These are phyloP conservation scores for Pleurotus sapidus DNA, from an alignment of 768 basidiomycete genomes.

Conservation along the genomic window DNA sequence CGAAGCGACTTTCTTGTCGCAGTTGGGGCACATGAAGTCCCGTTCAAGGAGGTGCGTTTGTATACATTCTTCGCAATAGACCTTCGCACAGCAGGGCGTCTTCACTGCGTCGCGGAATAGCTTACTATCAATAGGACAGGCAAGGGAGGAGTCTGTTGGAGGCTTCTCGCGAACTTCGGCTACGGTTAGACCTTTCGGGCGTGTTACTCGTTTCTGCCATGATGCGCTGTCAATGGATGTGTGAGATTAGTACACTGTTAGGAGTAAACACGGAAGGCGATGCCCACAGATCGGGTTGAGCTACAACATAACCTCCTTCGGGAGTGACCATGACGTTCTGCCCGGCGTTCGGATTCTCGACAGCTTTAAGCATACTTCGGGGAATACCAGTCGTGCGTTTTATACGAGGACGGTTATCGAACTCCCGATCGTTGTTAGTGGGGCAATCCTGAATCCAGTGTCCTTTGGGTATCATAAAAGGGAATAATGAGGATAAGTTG, in stretches of 20 bases:
- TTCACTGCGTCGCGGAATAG: slow-evolving; percentile 93
- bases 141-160: slow-evolving; percentile 74
- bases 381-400: slow-evolving; percentile 99
- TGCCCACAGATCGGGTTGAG: slow-evolving; percentile 90
- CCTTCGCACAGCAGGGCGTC: slow-evolving; percentile 89
- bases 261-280: neutral
- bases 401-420: slow-evolving; percentile 91
- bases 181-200: slow-evolving; percentile 77
- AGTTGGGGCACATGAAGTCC: slow-evolving; percentile 93
- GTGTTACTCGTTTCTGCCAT: slow-evolving; percentile 90
- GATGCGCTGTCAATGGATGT: slow-evolving; percentile 55
- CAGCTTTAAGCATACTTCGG: slow-evolving; percentile 93
- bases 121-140: slow-evolving; percentile 90
- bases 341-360: slow-evolving; percentile 77
- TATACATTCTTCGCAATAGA: slow-evolving; percentile 97
- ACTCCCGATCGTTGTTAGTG: slow-evolving; percentile 94
- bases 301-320: slow-evolving; percentile 96
- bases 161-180: slow-evolving; percentile 87
- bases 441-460: slow-evolving; percentile 99
- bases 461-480: slow-evolving; percentile 45
- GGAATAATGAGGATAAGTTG: neutral
- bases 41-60: slow-evolving; percentile 91
- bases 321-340: slow-evolving; percentile 98
- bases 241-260: neutral
- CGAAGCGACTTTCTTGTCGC: slow-evolving; percentile 82